These are phyloP conservation scores for Plasmodium knowlesi DNA, from an alignment of 169 alveolate species.

Conservation along the genomic window DNA sequence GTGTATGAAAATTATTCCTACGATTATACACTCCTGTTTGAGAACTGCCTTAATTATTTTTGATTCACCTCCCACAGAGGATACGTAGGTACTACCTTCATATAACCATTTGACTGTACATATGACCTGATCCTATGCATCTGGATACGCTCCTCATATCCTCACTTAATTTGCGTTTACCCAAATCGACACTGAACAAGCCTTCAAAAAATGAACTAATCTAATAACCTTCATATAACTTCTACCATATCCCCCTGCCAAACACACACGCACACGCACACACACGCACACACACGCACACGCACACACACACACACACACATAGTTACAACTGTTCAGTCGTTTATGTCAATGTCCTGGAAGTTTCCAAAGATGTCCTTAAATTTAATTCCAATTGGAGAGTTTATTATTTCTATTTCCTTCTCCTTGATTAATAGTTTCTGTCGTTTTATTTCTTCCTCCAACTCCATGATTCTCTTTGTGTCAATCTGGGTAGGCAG, in stretches of 20 bases:
- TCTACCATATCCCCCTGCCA: not conserved
- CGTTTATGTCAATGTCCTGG: conserved; percentile 26
- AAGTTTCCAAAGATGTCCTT: conserved; percentile 61
- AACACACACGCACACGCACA: not conserved
- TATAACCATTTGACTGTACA: not conserved
- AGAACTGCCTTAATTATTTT: conserved; percentile 23
- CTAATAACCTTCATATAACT: not conserved
- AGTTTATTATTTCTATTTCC: conserved; percentile 43
- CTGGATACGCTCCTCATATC: not conserved
- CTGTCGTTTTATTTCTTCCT: conserved; percentile 59
- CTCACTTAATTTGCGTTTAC: not conserved
- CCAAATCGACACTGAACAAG: not conserved
- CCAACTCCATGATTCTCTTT: conserved; percentile 36
- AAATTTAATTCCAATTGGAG: conserved; percentile 64
- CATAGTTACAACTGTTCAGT: not conserved
- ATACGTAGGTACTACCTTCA: not conserved
- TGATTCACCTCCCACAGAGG: not conserved
- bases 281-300: too few species aligned
- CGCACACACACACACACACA: not conserved
- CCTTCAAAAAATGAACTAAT: not conserved
- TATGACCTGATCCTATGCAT: not conserved
- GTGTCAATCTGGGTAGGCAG: not conserved
- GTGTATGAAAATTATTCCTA: conserved; percentile 11
- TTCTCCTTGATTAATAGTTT: conserved; percentile 50
- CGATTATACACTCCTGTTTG: conserved; percentile 28